Evolutionary conservation across 1,139 yeast species (phyloP).

Genomic region (Debaryomyces singareniensis): DNA sequence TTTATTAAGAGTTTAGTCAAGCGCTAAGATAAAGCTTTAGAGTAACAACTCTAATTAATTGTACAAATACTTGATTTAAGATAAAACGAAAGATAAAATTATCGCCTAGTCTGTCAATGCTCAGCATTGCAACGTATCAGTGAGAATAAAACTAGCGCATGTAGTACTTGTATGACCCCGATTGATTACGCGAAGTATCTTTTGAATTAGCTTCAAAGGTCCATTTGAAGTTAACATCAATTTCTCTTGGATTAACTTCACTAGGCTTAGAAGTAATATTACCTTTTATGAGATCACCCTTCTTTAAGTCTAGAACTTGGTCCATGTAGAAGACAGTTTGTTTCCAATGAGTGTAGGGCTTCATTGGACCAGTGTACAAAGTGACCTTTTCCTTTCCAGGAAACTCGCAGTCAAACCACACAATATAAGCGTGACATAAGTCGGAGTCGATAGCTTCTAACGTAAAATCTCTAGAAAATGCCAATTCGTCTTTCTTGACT

Average conservation of each 20-base stretch:
- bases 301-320: conserved; percentile 71
- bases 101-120: too few relatives aligned
- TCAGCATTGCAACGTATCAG: too few relatives aligned
- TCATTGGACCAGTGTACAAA: conserved; percentile 79
- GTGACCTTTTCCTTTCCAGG: conserved; percentile 54
- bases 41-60: too few relatives aligned
- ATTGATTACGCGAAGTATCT: conserved; percentile 46
- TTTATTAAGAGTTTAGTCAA: too few relatives aligned
- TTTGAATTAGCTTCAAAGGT: conserved; percentile 51
- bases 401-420: conserved; percentile 95
- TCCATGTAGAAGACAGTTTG: conserved; percentile 91
- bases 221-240: conserved; percentile 63
- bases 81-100: too few relatives aligned
- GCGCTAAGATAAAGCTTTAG: too few relatives aligned
- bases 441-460: conserved; percentile 75
- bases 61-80: too few relatives aligned
- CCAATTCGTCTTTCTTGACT: conserved; percentile 74
- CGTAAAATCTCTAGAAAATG: conserved; percentile 62
- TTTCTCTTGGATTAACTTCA: conserved; percentile 71
- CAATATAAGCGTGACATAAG: conserved; percentile 78
- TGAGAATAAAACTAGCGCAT: conserved; percentile 45
- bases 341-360: conserved; percentile 89
- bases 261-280: conserved; percentile 73
- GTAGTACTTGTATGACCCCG: conserved; percentile 57
- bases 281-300: conserved; percentile 74